Conservation (phyloP, 768 basidiomycete genomes). For the Clitopilus passeckerianus region DNA sequence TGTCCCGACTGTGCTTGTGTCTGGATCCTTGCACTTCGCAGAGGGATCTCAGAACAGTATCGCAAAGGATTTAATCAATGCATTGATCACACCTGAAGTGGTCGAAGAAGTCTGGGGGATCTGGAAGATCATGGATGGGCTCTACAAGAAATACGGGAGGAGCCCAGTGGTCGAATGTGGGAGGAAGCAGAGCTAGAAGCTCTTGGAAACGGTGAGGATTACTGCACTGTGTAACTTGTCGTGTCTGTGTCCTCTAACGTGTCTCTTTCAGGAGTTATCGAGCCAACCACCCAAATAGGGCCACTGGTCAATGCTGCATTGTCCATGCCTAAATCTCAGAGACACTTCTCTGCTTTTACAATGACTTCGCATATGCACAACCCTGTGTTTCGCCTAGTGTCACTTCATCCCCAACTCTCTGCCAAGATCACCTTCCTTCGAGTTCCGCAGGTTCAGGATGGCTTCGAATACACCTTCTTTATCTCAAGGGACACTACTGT, state of each 20-base stretch:
- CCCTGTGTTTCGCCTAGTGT: constrained; percentile 67
- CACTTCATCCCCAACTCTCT: constrained; percentile 56
- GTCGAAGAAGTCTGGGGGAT: constrained; percentile 52
- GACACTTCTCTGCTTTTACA: constrained; percentile 67
- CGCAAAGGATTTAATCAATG: constrained; percentile 55
- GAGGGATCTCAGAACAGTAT: constrained; percentile 49
- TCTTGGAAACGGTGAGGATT: constrained; percentile 53
- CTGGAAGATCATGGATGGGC: constrained; percentile 62
- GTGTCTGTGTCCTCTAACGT: too few relatives aligned
- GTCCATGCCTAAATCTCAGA: constrained; percentile 26
- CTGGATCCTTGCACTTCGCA: constrained; percentile 58
- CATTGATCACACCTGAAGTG: constrained; percentile 41
- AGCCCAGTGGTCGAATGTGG: constrained; percentile 60
- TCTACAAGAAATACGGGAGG: constrained; percentile 56
- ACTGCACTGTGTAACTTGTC: neutral
- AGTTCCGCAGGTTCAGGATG: constrained; percentile 76
- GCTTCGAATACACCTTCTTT: constrained; percentile 61
- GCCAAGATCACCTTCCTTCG: constrained; percentile 53
- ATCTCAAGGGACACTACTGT: constrained; percentile 55
- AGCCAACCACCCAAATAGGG: constrained; percentile 38
- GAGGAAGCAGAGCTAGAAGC: constrained; percentile 64
- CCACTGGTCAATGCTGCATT: constrained; percentile 44
- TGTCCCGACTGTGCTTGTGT: constrained; percentile 56
- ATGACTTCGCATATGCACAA: constrained; percentile 64
- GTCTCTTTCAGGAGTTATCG: constrained; percentile 40